A percentile compares a stretch with the other conserved stretches of the same genome.
These are phyloP conservation scores for Ampelomyces quisqualis DNA, from an alignment of 2,329 filamentous ascomycete species.

Conservation along the genomic window DNA sequence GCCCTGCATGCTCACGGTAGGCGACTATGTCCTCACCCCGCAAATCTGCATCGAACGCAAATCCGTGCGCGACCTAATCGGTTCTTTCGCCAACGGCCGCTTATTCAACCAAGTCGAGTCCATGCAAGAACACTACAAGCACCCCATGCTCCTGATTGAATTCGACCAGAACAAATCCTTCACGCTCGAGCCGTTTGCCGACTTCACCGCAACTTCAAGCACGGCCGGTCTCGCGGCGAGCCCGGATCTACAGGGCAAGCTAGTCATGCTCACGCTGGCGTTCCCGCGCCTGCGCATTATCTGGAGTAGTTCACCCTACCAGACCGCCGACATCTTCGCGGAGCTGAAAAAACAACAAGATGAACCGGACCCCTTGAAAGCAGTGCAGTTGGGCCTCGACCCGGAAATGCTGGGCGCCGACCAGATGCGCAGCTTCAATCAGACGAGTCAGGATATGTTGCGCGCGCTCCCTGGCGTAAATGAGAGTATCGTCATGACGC, in stretches of 20 bases:
- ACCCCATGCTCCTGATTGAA: conserved; percentile 89
- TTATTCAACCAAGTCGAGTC: conserved; percentile 89
- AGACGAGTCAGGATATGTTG: conserved; percentile 88
- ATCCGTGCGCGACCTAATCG: conserved; percentile 85
- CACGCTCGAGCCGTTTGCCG: conserved; percentile 68
- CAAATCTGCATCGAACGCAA: conserved; percentile 94
- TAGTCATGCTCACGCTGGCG: conserved; percentile 87
- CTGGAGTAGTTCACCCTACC: conserved; percentile 90
- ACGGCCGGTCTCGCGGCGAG: conserved; percentile 56
- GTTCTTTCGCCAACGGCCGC: conserved; percentile 86
- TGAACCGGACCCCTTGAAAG: conserved; percentile 86
- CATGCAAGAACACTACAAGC: conserved; percentile 92
- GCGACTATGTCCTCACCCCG: conserved; percentile 91
- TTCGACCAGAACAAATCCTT: conserved; percentile 98
- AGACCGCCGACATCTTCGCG: conserved; percentile 96
- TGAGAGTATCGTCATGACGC: conserved; percentile 70
- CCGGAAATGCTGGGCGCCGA: conserved; percentile 54
- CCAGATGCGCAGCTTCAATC: conserved; percentile 71
- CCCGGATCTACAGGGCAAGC: conserved; percentile 83
- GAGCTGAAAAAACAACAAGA: conserved; percentile 85
- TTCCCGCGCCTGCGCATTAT: conserved; percentile 89
- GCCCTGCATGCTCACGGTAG: conserved; percentile 93
- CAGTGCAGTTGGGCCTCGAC: conserved; percentile 79
- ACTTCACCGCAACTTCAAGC: conserved; percentile 50
- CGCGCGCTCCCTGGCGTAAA: conserved; percentile 75